Evolutionary conservation across 768 basidiomycete species (phyloP).

Genomic region (Suillus clintonianus): DNA sequence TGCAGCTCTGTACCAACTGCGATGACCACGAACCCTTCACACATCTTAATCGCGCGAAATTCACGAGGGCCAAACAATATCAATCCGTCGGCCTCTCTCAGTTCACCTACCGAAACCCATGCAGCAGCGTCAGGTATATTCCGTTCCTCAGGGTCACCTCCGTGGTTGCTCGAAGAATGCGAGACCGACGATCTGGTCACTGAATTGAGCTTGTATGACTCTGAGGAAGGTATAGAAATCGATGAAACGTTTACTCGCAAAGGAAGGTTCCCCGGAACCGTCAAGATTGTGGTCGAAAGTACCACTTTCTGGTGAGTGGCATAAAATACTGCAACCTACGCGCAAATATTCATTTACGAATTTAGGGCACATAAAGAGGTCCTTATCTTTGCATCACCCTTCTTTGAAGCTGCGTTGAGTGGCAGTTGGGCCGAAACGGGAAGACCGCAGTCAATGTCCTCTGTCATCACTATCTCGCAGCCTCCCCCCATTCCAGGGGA

Average conservation of each 20-base stretch:
- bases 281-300: conserved; percentile 87
- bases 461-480: conserved; percentile 83
- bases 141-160: conserved; percentile 76
- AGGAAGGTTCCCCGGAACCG: conserved; percentile 75
- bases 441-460: conserved; percentile 76
- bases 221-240: conserved; percentile 75
- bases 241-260: conserved; percentile 76
- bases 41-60: conserved; percentile 86
- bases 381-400: conserved; percentile 90
- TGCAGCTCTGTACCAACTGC: not conserved
- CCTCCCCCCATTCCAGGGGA: conserved; percentile 61
- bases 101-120: conserved; percentile 85
- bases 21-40: conserved; percentile 78
- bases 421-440: conserved; percentile 93
- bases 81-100: conserved; percentile 78
- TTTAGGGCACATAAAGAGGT: conserved; percentile 89
- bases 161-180: conserved; percentile 77
- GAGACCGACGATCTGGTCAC: conserved; percentile 71
- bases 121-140: conserved; percentile 86
- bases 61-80: conserved; percentile 76
- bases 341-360: conserved; percentile 7
- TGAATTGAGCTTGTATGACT: conserved; percentile 65
- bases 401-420: conserved; percentile 89
- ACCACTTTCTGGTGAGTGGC: conserved; percentile 85
- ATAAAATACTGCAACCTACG: conserved; percentile 1